Conservation (phyloP, 257 asterid species). For the Gentiana straminea region DNA sequence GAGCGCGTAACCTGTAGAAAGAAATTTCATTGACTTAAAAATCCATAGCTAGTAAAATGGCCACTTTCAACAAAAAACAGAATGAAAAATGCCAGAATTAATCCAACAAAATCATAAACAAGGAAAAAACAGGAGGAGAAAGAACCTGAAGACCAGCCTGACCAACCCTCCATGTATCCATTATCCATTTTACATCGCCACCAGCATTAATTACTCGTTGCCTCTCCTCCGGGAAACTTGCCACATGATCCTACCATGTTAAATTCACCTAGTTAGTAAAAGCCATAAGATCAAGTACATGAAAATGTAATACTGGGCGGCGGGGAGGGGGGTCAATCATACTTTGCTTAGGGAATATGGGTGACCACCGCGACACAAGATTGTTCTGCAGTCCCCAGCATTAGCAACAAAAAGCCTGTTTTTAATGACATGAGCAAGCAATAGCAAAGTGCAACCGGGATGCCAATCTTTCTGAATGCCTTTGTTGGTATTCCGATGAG, state of each 20-base stretch:
- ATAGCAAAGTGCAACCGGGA: conserved; percentile 24
- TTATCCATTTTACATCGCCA: too few relatives aligned
- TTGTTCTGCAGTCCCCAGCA: conserved; percentile 93
- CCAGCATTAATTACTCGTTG: too few relatives aligned
- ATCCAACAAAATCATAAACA: too few relatives aligned
- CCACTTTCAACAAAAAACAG: neutral
- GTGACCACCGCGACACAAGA: conserved; percentile 63
- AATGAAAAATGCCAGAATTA: conserved; percentile 3
- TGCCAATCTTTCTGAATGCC: too few relatives aligned
- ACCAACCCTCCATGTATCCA: conserved; percentile 98
- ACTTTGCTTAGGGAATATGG: conserved; percentile 82
- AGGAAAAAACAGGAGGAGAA: conserved; percentile 5
- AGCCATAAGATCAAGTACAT: neutral
- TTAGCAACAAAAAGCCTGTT: conserved; percentile 80
- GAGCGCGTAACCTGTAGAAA: conserved; percentile 76
- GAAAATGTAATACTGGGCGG: neutral
- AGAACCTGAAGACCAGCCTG: conserved; percentile 86
- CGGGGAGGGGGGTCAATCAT: conserved; percentile 26
- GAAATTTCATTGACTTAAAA: too few relatives aligned
- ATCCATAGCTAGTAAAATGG: too few relatives aligned
- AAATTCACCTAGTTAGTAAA: conserved; percentile 10
- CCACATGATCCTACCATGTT: conserved; percentile 83
- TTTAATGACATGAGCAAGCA: conserved; percentile 54
- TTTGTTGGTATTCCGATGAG: too few relatives aligned
- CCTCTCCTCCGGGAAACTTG: conserved; percentile 88